Percentiles rank a stretch among this genome's conserved stretches.
Evolutionary conservation across 2,329 filamentous ascomycete genomes (phyloP).

Genomic region (Herpotrichia juniperi): DNA sequence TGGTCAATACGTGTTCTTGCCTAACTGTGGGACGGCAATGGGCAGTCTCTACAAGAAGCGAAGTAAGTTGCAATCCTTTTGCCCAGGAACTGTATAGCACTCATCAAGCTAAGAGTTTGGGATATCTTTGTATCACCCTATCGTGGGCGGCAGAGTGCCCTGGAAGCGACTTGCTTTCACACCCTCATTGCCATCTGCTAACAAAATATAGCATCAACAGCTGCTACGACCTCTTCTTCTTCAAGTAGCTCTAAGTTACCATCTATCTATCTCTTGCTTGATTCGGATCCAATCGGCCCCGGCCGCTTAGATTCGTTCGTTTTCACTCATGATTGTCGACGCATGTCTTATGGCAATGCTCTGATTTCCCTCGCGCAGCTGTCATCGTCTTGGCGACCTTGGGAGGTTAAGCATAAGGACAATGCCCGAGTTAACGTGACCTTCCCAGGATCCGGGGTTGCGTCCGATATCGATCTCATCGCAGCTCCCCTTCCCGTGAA

Average conservation of each 20-base stretch:
- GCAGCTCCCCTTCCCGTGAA: constrained; percentile 8
- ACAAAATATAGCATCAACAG: no score
- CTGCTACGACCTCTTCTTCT: no score
- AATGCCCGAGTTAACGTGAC: constrained; percentile 1
- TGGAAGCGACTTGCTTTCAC: no score
- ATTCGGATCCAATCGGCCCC: constrained; percentile 58
- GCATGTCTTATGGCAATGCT: constrained; percentile 53
- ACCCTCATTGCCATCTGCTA: no score
- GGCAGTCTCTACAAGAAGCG: constrained; percentile 59
- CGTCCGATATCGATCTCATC: constrained; percentile 4
- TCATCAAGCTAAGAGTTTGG: no score
- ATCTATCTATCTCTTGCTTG: constrained; percentile 63
- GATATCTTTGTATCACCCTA: no score
- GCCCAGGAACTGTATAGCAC: no score
- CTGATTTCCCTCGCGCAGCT: constrained; percentile 56
- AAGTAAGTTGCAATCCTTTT: no score
- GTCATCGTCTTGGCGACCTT: constrained; percentile 40
- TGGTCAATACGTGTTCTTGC: constrained; percentile 59
- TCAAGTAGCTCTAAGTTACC: no score
- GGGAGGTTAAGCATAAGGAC: constrained; percentile 16
- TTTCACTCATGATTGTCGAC: constrained; percentile 58
- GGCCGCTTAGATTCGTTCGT: constrained; percentile 60
- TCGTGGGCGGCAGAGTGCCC: no score
- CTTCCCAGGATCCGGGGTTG: constrained; percentile 17
- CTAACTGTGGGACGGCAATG: constrained; percentile 63